phyloP scores from a whole-genome alignment of 805 yeast species.

The Wickerhamiella galacta region DNA sequence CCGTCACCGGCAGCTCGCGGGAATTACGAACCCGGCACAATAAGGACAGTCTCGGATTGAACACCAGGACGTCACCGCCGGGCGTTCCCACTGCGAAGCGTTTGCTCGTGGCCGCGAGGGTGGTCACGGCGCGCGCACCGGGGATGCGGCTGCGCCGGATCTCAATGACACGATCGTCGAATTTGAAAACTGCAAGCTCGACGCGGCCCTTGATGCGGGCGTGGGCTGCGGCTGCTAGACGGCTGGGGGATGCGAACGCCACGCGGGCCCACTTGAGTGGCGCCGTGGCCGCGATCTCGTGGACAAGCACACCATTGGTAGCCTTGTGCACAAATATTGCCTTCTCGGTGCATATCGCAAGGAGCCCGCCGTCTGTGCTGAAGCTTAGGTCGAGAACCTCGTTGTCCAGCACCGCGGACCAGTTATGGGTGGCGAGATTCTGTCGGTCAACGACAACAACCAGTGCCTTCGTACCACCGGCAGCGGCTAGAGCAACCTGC shows the following conservation, averaged over 20 bases:
- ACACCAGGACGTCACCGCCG: constrained; percentile 12
- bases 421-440: no score
- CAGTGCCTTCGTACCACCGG: constrained; percentile 5
- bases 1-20: constrained; percentile 14
- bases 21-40: constrained; percentile 3
- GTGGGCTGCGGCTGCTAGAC: constrained; percentile 9
- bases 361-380: neutral
- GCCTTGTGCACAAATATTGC: constrained; percentile 2
- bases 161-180: constrained; percentile 4
- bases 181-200: constrained; percentile 5
- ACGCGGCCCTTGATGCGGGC: constrained; percentile 5
- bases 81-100: constrained; percentile 12
- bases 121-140: constrained; percentile 9
- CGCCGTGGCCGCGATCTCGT: neutral
- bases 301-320: constrained; percentile 3
- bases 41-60: constrained; percentile 2
- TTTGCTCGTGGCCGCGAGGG: constrained; percentile 9
- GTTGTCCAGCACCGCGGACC: no score
- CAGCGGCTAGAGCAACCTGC: constrained; percentile 4
- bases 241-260: constrained; percentile 4
- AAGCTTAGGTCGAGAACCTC: constrained; percentile 6
- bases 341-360: constrained; percentile 4
- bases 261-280: constrained; percentile 8
- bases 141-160: constrained; percentile 4
- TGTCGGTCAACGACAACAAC: constrained; percentile 4